Conservation (phyloP, 352 stramenopile species). For the Phytophthora constricta region DNA sequence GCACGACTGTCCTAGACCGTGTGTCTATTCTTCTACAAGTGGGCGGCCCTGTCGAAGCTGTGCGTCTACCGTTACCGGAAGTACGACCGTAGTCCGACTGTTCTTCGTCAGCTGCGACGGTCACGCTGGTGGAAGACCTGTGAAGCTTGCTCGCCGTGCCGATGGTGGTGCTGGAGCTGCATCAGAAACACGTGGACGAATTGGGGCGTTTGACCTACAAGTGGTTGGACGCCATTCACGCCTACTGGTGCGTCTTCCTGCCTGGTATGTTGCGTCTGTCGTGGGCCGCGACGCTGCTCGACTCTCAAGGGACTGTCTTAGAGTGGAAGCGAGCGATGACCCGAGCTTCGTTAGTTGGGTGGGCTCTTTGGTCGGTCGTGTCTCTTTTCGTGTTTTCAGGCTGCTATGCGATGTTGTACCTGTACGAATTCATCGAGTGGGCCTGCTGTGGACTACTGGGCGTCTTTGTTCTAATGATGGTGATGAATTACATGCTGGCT, state of each 20-base stretch:
- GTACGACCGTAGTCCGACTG: neutral
- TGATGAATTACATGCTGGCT: neutral
- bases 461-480: neutral
- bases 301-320: neutral
- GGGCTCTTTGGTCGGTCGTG: neutral
- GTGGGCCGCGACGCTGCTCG: neutral
- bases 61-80: neutral
- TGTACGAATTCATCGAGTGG: neutral
- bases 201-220: neutral
- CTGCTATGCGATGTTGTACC: neutral
- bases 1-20: neutral
- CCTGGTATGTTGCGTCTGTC: neutral
- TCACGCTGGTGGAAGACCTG: neutral
- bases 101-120: neutral
- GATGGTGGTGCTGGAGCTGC: neutral
- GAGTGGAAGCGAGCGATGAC: neutral
- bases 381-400: neutral
- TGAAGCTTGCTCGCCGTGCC: neutral
- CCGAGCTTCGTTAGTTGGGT: neutral
- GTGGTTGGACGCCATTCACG: conserved; percentile 1
- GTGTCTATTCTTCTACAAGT: neutral
- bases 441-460: neutral
- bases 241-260: neutral
- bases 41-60: neutral
- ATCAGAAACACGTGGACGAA: neutral